Evolutionary conservation across 495 filamentous ascomycete species (phyloP).

Genomic region (Hypoxylon fragiforme): DNA sequence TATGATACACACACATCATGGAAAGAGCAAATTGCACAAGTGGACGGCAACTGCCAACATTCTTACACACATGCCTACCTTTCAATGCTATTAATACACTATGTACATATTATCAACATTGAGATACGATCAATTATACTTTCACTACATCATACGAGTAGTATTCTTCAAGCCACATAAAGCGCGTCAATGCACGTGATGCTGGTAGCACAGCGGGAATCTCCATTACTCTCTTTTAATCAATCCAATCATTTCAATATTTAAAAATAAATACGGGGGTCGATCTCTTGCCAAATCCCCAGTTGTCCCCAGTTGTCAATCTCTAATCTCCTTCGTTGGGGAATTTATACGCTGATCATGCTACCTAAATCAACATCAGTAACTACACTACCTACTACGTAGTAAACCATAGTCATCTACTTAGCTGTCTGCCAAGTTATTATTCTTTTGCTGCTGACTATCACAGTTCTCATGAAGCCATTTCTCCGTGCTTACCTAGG

Average conservation of each 20-base stretch:
- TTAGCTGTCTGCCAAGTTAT: constrained; percentile 1
- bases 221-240: constrained; percentile 16
- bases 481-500: no score
- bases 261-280: constrained; percentile 35
- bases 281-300: constrained; percentile 22
- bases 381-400: constrained; percentile 16
- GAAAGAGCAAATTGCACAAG: no score
- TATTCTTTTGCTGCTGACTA: no score
- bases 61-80: no score
- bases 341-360: constrained; percentile 31
- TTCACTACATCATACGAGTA: no score
- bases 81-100: no score
- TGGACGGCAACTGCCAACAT: no score
- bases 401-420: constrained; percentile 7
- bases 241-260: constrained; percentile 15
- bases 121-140: no score
- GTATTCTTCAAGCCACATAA: no score
- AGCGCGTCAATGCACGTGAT: constrained; percentile 33
- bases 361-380: constrained; percentile 17
- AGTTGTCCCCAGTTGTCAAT: constrained; percentile 29
- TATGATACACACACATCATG: no score
- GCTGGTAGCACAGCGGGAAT: constrained; percentile 25
- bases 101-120: no score
- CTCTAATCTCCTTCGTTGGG: constrained; percentile 23
- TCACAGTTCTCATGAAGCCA: no score